Evolutionary conservation across 352 stramenopile species (phyloP).

Genomic region (Hyaloperonospora arabidopsidis): DNA sequence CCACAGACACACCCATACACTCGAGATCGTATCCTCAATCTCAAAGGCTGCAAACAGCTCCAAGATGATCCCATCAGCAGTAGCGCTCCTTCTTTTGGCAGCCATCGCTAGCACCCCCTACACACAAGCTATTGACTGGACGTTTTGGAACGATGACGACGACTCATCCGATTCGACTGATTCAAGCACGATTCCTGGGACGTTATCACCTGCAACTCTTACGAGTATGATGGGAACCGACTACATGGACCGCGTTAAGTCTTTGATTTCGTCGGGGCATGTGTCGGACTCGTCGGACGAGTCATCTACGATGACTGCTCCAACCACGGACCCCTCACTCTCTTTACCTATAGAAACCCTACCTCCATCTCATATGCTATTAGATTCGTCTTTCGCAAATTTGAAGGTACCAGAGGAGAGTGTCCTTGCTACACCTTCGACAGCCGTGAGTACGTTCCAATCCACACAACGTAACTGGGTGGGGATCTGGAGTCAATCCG

Average conservation of each 20-base stretch:
- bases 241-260: constrained; percentile 23
- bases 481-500: constrained; percentile 22
- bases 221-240: constrained; percentile 22
- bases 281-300: constrained; percentile 5
- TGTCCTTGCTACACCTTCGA: constrained; percentile 14
- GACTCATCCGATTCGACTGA: constrained; percentile 12
- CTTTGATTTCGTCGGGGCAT: constrained; percentile 15
- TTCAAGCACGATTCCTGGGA: constrained; percentile 4
- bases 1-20: too few relatives aligned
- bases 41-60: too few relatives aligned
- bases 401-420: constrained; percentile 5
- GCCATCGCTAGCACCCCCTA: too few relatives aligned
- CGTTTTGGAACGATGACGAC: constrained; percentile 27
- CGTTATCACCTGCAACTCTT: constrained; percentile 19
- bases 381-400: constrained; percentile 7
- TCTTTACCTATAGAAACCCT: not conserved
- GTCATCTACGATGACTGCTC: not conserved
- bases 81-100: too few relatives aligned
- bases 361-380: not conserved
- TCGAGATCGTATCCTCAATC: too few relatives aligned
- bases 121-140: constrained; percentile 28
- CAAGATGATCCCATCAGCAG: too few relatives aligned
- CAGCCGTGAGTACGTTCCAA: constrained; percentile 8
- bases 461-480: constrained; percentile 42
- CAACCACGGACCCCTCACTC: constrained; percentile 1